phyloP scores from a whole-genome alignment of 352 stramenopile species.

The Proteromonas lacertae region DNA sequence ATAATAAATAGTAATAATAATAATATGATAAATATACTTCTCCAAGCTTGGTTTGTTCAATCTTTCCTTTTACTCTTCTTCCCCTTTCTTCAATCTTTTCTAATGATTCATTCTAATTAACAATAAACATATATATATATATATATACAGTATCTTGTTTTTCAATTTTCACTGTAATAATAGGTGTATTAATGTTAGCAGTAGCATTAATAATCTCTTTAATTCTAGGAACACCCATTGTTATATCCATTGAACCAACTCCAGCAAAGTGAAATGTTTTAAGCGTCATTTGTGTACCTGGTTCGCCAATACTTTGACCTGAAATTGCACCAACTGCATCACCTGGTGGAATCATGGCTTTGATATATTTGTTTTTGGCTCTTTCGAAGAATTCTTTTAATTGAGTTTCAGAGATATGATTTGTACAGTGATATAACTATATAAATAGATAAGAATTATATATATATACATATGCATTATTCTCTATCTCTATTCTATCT shows the following conservation, averaged over 20 bases:
- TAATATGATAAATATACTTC: no score
- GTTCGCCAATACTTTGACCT: slow-evolving; percentile 81
- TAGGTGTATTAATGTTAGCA: slow-evolving; percentile 91
- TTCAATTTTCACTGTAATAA: slow-evolving; percentile 87
- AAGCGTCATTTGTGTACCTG: slow-evolving; percentile 66
- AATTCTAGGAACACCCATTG: slow-evolving; percentile 86
- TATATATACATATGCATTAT: no score
- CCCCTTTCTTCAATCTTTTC: slow-evolving; percentile 66
- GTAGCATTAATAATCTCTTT: slow-evolving; percentile 58
- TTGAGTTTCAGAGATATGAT: slow-evolving; percentile 34
- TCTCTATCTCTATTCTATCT: no score
- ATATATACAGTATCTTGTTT: no score
- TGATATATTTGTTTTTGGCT: slow-evolving; percentile 25
- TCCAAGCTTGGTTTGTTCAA: slow-evolving; percentile 85
- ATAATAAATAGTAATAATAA: no score
- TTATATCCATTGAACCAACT: slow-evolving; percentile 98
- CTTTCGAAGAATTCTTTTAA: slow-evolving; percentile 17
- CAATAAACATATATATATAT: no score
- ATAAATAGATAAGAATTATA: no score
- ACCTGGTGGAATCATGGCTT: slow-evolving; percentile 24
- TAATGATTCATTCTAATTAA: no score
- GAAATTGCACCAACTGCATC: slow-evolving; percentile 82
- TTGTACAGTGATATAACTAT: slow-evolving; percentile 35
- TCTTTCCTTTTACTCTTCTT: slow-evolving; percentile 84
- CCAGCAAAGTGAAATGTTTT: slow-evolving; percentile 98